phyloP scores from a whole-genome alignment of 2,329 filamentous ascomycete species.

The Curvularia sp. region DNA sequence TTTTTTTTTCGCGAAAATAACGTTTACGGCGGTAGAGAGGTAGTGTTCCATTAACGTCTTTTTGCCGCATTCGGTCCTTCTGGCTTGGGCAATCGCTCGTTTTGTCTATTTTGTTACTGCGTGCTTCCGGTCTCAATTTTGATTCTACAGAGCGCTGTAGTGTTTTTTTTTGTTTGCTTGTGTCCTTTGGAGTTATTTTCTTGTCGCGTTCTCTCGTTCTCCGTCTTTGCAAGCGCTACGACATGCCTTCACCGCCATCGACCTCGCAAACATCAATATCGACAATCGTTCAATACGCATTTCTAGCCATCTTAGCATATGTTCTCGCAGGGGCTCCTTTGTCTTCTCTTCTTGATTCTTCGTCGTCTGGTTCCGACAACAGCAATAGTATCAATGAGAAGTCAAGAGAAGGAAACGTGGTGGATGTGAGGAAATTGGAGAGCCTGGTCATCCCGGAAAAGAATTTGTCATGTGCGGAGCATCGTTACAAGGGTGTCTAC shows the following conservation, averaged over 20 bases:
- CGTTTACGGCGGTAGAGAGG: not conserved
- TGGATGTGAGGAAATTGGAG: slow-evolving; percentile 42
- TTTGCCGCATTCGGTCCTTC: not conserved
- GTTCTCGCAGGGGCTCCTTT: slow-evolving; percentile 49
- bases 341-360: slow-evolving; percentile 15
- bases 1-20: not conserved
- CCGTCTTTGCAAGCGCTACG: not conserved
- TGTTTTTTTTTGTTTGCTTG: not conserved
- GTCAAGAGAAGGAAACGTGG: slow-evolving; percentile 2
- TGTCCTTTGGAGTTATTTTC: not conserved
- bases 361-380: not conserved
- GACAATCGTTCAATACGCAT: slow-evolving; percentile 42
- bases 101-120: not conserved
- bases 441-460: slow-evolving; percentile 52
- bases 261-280: slow-evolving; percentile 22
- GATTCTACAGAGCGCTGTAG: not conserved
- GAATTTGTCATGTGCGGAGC: slow-evolving; percentile 49
- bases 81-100: not conserved
- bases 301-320: slow-evolving; percentile 42
- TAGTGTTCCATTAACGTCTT: not conserved
- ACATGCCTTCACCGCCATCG: slow-evolving; percentile 12
- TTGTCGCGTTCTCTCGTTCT: not conserved
- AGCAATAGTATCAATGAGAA: not conserved
- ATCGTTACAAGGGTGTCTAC: slow-evolving; percentile 53
- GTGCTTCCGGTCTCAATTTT: not conserved